A percentile compares a stretch with the other conserved stretches of the same genome.
Conservation (phyloP, 140 eudicot species). For the Senecio squalidus region DNA sequence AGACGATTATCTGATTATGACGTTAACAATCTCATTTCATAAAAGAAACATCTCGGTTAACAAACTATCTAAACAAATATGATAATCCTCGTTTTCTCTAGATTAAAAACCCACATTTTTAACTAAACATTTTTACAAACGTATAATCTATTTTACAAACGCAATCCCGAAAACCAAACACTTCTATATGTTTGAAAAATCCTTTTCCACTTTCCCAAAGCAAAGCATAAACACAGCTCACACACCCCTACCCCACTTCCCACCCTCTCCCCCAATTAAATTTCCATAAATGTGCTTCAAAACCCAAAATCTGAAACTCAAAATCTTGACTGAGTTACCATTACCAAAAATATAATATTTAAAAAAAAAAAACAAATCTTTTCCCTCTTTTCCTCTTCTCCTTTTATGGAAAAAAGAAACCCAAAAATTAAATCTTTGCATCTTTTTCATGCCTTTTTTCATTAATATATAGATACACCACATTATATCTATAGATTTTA, state of each 20-base stretch:
- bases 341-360: background rate
- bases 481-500: constrained; percentile 5
- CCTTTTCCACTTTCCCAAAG: constrained; percentile 38
- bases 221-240: constrained; percentile 45
- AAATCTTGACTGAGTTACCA: constrained; percentile 24
- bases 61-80: too few species aligned
- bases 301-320: constrained; percentile 22
- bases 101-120: too few species aligned
- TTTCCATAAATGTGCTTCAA: constrained; percentile 21
- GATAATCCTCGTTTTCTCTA: too few species aligned
- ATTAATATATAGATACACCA: background rate
- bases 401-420: constrained; percentile 17
- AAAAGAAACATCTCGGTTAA: too few species aligned
- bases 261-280: constrained; percentile 9
- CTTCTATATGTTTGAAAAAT: constrained; percentile 30
- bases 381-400: constrained; percentile 8
- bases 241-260: constrained; percentile 4
- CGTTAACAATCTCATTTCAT: too few species aligned
- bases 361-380: background rate
- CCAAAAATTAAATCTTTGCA: constrained; percentile 10
- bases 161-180: constrained; percentile 22
- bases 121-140: too few species aligned
- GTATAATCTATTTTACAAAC: too few species aligned
- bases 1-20: too few species aligned
- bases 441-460: background rate